Conservation (phyloP, 2,329 filamentous ascomycete genomes). For the Trichoderma hamatum region DNA sequence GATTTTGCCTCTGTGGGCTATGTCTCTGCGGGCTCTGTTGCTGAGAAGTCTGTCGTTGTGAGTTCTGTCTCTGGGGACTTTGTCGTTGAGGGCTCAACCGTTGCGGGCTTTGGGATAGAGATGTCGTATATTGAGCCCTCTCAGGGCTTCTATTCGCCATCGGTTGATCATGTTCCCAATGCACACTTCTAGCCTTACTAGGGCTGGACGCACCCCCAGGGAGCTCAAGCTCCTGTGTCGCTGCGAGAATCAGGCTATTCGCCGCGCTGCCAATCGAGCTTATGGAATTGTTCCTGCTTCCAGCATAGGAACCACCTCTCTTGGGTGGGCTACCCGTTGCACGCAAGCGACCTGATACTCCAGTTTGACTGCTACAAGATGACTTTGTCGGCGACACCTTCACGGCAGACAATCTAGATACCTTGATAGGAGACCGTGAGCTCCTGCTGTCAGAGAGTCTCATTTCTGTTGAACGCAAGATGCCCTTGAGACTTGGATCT, state of each 20-base stretch:
- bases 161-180: constrained; percentile 34
- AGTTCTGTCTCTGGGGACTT: constrained; percentile 27
- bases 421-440: constrained; percentile 39
- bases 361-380: constrained; percentile 19
- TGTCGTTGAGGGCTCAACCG: constrained; percentile 9
- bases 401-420: constrained; percentile 29
- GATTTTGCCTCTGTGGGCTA: constrained; percentile 21
- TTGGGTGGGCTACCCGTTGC: constrained; percentile 38
- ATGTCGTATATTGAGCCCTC: constrained; percentile 19
- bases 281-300: constrained; percentile 34
- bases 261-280: constrained; percentile 43
- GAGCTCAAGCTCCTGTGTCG: constrained; percentile 41
- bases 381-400: constrained; percentile 35
- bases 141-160: background rate
- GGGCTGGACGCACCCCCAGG: constrained; percentile 49
- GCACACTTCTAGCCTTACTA: constrained; percentile 41
- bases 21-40: constrained; percentile 12
- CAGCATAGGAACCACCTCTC: constrained; percentile 30
- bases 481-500: constrained; percentile 55
- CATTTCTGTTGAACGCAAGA: constrained; percentile 57
- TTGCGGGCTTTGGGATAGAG: constrained; percentile 23
- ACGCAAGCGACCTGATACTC: constrained; percentile 26
- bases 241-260: constrained; percentile 47
- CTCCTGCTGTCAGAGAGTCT: constrained; percentile 49
- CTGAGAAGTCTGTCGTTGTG: constrained; percentile 13